Percentiles rank a stretch among this genome's conserved stretches.
Evolutionary conservation across 768 basidiomycete genomes (phyloP).

Genomic region (Xerocomellus amylosporus): DNA sequence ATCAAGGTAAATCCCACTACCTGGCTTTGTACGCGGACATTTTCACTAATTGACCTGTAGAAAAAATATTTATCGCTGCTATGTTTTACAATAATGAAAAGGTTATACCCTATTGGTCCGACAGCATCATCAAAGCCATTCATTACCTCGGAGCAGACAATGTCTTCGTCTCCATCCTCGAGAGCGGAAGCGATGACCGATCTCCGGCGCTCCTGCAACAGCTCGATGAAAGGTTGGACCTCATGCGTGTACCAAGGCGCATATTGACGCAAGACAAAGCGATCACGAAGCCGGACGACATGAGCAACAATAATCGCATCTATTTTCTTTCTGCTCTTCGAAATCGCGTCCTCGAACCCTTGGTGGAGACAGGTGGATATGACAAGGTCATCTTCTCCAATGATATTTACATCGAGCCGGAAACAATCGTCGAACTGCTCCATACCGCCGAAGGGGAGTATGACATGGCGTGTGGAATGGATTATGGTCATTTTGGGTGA

Average conservation of each 20-base stretch:
- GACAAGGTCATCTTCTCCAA: constrained; percentile 43
- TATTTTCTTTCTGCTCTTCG: constrained; percentile 27
- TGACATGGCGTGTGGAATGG: constrained; percentile 45
- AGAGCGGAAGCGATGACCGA: constrained; percentile 31
- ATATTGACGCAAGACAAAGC: constrained; percentile 12
- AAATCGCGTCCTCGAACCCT: constrained; percentile 42
- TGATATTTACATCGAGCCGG: constrained; percentile 41
- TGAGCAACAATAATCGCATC: neutral
- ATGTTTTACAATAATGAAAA: constrained; percentile 40
- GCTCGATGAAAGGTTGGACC: constrained; percentile 6
- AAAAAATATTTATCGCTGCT: constrained; percentile 24
- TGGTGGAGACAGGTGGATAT: constrained; percentile 35
- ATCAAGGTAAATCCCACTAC: constrained; percentile 6
- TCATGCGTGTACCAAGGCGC: constrained; percentile 11
- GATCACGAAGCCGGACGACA: constrained; percentile 7
- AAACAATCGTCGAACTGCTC: constrained; percentile 39
- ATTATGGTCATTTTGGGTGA: constrained; percentile 35
- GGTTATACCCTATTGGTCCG: constrained; percentile 40
- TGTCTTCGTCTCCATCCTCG: constrained; percentile 42
- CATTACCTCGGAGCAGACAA: constrained; percentile 42
- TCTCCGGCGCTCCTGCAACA: constrained; percentile 11
- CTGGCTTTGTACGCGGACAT: too few species aligned
- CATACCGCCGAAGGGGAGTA: constrained; percentile 37
- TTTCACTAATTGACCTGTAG: neutral
- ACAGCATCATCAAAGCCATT: constrained; percentile 34